Evolutionary conservation across 164 flowering plant species (phyloP), one percentile per base, ranked within the genome.

Genomic region (Aristolochia fimbriata): DNA sequence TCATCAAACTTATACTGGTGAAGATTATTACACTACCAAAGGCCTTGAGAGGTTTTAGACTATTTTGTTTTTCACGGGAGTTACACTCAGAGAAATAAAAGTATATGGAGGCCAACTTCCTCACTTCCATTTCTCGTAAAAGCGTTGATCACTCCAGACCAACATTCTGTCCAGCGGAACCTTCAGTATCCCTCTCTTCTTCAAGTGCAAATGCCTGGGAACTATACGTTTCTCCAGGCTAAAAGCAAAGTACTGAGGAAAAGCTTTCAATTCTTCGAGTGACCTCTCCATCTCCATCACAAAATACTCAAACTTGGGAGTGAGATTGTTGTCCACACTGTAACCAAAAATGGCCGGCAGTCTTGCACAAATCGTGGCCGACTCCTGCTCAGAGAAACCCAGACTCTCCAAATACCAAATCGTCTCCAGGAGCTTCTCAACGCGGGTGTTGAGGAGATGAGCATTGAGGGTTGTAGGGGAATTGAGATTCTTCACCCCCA

Each of bases 161-260:
- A 87, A 58, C 90, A 84, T 80, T 58, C 77, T 71, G 52, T 73
- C 78, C 78, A 84, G 68, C 1, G 78, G 71, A 15, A 83, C 47
- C 58, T 21, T 23, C 30, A 27, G 30, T 25, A 77, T 80, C 22
- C 74, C 70, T 74, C 80, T 83, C 68, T 71, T 51, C 75, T 74
- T 78, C 81, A 87, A 74, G 75, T 84, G 90, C 83, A 78, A 66
- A 68, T 83, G 86, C 70, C 94, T 81, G 2, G 90, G 85, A 45
- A 47, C 64, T 1, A 87, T 82, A 69, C 84, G 59, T 63, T 62
- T 77, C 69, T 68, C 71, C 78, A 86, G 59, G 57, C 88, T 82
- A 45, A 78, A 81, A 3, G 64, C 93, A 33, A 84, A 78, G 46
- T 80, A 87, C 73, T 83, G 95, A 0, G 91, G 91, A 60, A 87